These are phyloP conservation scores for Dendrobium officinale DNA, from an alignment of 106 monocot species.

Conservation along the genomic window DNA sequence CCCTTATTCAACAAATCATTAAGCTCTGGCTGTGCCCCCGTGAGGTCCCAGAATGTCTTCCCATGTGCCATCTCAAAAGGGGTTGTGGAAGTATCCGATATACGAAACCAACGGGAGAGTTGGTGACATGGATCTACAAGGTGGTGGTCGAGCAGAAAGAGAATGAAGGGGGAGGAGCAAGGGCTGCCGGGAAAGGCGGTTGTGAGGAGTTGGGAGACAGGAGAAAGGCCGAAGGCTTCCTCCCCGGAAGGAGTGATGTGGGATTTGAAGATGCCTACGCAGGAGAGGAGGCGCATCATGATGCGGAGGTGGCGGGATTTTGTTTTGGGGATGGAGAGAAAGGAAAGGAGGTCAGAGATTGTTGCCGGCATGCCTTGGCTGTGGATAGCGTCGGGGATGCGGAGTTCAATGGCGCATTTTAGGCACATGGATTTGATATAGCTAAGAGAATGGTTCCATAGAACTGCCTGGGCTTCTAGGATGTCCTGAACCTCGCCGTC, in stretches of 20 bases:
- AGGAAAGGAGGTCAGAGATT: constrained; percentile 9
- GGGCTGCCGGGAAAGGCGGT: neutral
- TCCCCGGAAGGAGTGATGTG: neutral
- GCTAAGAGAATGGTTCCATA: constrained; percentile 26
- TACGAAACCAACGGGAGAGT: neutral
- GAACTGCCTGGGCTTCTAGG: constrained; percentile 2
- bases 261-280: too few species aligned
- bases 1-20: constrained; percentile 1
- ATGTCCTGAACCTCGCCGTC: neutral
- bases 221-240: constrained; percentile 1
- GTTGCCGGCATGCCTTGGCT: constrained; percentile 10
- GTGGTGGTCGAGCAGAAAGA: neutral
- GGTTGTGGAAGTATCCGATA: neutral
- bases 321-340: neutral
- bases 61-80: constrained; percentile 10
- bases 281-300: constrained; percentile 21
- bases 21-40: too few species aligned
- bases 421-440: constrained; percentile 22
- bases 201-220: constrained; percentile 6
- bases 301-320: neutral
- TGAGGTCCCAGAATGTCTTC: neutral
- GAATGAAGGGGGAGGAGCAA: neutral
- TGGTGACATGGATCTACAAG: neutral
- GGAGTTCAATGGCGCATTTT: constrained; percentile 25
- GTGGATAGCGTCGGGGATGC: constrained; percentile 16